phyloP scores from a whole-genome alignment of 495 filamentous ascomycete species.

The Xylaria telfairii region DNA sequence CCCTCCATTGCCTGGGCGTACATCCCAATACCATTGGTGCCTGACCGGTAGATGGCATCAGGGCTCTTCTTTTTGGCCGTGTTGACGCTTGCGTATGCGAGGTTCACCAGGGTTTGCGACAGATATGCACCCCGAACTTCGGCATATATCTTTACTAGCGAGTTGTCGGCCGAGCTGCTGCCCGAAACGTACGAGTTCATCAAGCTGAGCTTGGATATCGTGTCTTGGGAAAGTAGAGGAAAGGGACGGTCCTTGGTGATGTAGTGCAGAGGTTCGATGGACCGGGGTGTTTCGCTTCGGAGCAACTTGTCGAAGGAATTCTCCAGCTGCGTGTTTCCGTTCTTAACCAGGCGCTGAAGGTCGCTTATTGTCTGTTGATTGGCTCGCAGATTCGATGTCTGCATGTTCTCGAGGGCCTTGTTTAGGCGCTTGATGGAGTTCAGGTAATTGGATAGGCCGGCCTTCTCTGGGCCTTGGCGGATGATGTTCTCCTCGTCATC shows the following conservation, averaged over 20 bases:
- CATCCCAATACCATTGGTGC: constrained; percentile 90
- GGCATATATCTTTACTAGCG: constrained; percentile 74
- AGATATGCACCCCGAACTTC: constrained; percentile 88
- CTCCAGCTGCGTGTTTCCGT: constrained; percentile 81
- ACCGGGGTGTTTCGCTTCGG: constrained; percentile 67
- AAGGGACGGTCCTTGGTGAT: constrained; percentile 80
- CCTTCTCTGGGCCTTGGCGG: constrained; percentile 78
- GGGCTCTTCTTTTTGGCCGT: constrained; percentile 81
- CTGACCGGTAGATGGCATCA: constrained; percentile 83
- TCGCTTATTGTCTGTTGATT: constrained; percentile 90
- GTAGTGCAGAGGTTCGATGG: constrained; percentile 89
- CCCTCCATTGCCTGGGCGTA: constrained; percentile 88
- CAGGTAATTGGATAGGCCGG: constrained; percentile 83
- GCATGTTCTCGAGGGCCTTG: constrained; percentile 79
- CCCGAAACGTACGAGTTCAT: constrained; percentile 57
- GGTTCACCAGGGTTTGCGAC: constrained; percentile 74
- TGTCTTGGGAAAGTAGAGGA: constrained; percentile 55
- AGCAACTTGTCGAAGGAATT: constrained; percentile 78
- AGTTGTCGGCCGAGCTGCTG: constrained; percentile 66
- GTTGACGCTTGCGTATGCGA: constrained; percentile 85
- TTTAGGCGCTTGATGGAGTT: constrained; percentile 86
- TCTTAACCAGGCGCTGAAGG: constrained; percentile 74
- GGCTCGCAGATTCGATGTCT: constrained; percentile 82
- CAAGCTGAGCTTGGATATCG: constrained; percentile 53
- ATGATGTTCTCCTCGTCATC: constrained; percentile 91